These are phyloP conservation scores for Podochytrium sp. DNA, from an alignment of 192 early-diverging fungal species.

Conservation along the genomic window DNA sequence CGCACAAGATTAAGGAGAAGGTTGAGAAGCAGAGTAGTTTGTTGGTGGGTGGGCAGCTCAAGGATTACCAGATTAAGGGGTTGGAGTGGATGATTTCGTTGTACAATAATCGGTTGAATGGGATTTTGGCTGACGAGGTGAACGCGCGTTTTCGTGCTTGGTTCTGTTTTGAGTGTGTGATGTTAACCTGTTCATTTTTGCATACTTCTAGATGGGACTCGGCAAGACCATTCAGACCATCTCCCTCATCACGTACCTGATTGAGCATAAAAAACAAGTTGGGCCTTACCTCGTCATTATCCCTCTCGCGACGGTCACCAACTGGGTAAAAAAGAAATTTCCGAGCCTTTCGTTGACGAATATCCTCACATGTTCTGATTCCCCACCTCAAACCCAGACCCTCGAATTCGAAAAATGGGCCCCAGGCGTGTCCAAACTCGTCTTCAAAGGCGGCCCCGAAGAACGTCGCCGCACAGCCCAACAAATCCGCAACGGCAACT, in stretches of 20 bases:
- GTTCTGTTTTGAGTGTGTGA: too few species aligned
- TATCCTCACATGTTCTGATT: neutral
- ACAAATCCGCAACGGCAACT: constrained; percentile 75
- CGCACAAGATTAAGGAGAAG: constrained; percentile 85
- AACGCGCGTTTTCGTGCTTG: neutral
- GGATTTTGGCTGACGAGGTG: constrained; percentile 86
- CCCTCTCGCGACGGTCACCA: constrained; percentile 93
- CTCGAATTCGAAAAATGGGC: constrained; percentile 98
- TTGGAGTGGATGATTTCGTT: constrained; percentile 99
- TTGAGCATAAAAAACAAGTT: constrained; percentile 91
- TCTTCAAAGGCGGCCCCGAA: constrained; percentile 88
- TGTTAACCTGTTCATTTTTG: too few species aligned
- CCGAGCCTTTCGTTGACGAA: neutral
- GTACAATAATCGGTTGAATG: constrained; percentile 98
- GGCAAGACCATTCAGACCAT: constrained; percentile 91
- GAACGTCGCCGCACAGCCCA: constrained; percentile 73
- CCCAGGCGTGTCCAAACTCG: constrained; percentile 82
- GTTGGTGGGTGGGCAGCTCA: constrained; percentile 86
- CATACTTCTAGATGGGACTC: constrained; percentile 63
- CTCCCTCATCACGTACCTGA: constrained; percentile 92
- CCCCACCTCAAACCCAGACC: neutral
- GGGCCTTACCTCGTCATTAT: constrained; percentile 97
- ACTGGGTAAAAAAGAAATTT: constrained; percentile 74
- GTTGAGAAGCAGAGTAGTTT: constrained; percentile 81
- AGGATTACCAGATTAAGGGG: constrained; percentile 97